Conservation (phyloP, 2,329 filamentous ascomycete genomes). For the Ceratocystis alfenasii region DNA sequence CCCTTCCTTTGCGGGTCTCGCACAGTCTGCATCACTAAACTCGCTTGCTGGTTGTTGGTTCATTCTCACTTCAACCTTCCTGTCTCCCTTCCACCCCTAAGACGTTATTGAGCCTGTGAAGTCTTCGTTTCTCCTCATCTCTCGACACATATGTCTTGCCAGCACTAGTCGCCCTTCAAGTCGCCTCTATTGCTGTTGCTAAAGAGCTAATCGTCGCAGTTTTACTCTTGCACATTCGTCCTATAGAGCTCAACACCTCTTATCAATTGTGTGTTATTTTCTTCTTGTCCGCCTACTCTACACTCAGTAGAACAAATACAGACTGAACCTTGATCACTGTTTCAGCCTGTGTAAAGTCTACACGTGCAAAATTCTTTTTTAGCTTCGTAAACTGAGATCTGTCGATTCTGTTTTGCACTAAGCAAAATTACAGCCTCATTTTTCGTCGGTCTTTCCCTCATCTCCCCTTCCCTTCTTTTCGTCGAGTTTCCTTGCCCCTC, state of each 20-base stretch:
- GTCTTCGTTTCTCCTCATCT: background rate
- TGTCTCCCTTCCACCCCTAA: background rate
- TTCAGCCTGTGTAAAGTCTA: slow-evolving; percentile 8
- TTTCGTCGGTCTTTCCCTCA: background rate
- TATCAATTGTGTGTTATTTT: background rate
- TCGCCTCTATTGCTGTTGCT: background rate
- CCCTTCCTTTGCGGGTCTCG: slow-evolving; percentile 11
- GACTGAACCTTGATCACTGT: background rate
- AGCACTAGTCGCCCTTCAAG: background rate
- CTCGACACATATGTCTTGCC: background rate
- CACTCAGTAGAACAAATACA: background rate
- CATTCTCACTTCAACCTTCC: background rate
- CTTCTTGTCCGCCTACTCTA: background rate
- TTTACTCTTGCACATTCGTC: too few species aligned
- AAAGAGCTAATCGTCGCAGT: background rate
- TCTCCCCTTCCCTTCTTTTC: background rate
- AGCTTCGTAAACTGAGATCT: background rate
- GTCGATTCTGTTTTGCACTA: background rate
- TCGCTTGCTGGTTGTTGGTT: background rate
- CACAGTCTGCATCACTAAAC: background rate
- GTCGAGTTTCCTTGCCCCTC: slow-evolving; percentile 7
- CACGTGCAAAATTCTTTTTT: background rate
- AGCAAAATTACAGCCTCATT: background rate
- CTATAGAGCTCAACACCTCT: background rate
- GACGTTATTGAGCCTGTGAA: background rate